Evolutionary conservation across 164 flowering plant genomes (phyloP).

Genomic region (Nelumbo lutea): DNA sequence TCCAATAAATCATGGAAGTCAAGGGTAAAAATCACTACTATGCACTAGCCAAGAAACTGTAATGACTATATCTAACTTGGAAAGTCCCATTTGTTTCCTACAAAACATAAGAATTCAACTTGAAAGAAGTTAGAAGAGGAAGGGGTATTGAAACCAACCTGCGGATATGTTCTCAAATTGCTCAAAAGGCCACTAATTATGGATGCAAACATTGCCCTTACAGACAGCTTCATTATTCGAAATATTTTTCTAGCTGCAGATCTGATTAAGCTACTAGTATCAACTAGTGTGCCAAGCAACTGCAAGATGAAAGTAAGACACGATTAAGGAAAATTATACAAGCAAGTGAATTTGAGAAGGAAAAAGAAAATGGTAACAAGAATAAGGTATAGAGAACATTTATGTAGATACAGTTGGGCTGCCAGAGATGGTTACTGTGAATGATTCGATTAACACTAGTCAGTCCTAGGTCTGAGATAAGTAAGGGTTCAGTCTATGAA

Average conservation of each 20-base stretch:
- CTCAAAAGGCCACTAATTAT: constrained; percentile 43
- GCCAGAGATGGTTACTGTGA: too few relatives aligned
- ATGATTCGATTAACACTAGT: too few relatives aligned
- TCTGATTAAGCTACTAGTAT: constrained; percentile 40
- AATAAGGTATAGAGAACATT: too few relatives aligned
- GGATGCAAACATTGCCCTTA: constrained; percentile 37
- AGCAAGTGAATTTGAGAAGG: not conserved
- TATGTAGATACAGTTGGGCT: too few relatives aligned
- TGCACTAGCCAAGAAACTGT: not conserved
- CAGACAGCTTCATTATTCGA: constrained; percentile 33
- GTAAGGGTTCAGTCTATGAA: too few relatives aligned
- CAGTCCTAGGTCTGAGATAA: too few relatives aligned
- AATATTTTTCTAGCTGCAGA: constrained; percentile 47
- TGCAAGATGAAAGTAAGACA: constrained; percentile 22
- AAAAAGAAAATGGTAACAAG: not conserved
- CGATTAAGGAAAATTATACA: not conserved
- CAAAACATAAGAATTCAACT: not conserved
- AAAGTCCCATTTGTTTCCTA: not conserved
- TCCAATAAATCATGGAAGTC: too few relatives aligned
- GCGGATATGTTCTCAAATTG: constrained; percentile 51
- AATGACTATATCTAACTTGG: not conserved
- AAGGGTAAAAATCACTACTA: not conserved
- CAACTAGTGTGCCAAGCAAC: constrained; percentile 58
- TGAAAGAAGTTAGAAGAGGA: not conserved
- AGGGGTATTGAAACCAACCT: constrained; percentile 39